These are phyloP conservation scores for Cyclocybe cylindracea DNA, from an alignment of 768 basidiomycete species.

Conservation along the genomic window DNA sequence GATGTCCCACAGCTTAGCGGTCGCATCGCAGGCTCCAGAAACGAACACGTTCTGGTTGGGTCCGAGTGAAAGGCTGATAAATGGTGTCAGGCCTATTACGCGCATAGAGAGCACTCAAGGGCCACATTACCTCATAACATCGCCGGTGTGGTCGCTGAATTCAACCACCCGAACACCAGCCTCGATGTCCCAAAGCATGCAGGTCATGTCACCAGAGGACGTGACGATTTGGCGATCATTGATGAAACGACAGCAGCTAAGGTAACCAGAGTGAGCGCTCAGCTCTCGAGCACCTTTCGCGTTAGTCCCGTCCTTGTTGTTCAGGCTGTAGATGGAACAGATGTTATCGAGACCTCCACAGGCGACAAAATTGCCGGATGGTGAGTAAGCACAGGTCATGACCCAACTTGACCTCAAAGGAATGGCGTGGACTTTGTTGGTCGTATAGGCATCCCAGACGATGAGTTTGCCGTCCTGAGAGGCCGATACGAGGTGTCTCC, in stretches of 20 bases:
- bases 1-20: slow-evolving; percentile 99
- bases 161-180: slow-evolving; percentile 97
- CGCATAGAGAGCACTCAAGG: slow-evolving; percentile 4
- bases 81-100: slow-evolving; percentile 13
- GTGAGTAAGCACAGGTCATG: slow-evolving; percentile 99
- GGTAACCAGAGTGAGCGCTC: slow-evolving; percentile 96
- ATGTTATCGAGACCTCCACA: slow-evolving; percentile 99
- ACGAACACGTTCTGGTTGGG: slow-evolving; percentile 95
- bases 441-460: slow-evolving; percentile 99
- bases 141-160: slow-evolving; percentile 98
- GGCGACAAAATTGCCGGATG: slow-evolving; percentile 95
- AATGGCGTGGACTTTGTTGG: slow-evolving; percentile 99
- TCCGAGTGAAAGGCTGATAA: slow-evolving; percentile 81
- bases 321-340: slow-evolving; percentile 96
- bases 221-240: slow-evolving; percentile 99
- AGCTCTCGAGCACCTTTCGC: slow-evolving; percentile 93
- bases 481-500: slow-evolving; percentile 97
- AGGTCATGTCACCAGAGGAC: slow-evolving; percentile 98
- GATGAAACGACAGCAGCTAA: slow-evolving; percentile 97
- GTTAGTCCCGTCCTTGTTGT: slow-evolving; percentile 74
- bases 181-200: slow-evolving; percentile 99
- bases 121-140: slow-evolving; percentile 93
- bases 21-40: slow-evolving; percentile 98
- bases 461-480: slow-evolving; percentile 99
- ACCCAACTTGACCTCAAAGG: slow-evolving; percentile 98